A percentile compares a stretch with the other conserved stretches of the same genome.
Evolutionary conservation across 2,329 filamentous ascomycete species (phyloP).

Genomic region (Monilinia fructigena): DNA sequence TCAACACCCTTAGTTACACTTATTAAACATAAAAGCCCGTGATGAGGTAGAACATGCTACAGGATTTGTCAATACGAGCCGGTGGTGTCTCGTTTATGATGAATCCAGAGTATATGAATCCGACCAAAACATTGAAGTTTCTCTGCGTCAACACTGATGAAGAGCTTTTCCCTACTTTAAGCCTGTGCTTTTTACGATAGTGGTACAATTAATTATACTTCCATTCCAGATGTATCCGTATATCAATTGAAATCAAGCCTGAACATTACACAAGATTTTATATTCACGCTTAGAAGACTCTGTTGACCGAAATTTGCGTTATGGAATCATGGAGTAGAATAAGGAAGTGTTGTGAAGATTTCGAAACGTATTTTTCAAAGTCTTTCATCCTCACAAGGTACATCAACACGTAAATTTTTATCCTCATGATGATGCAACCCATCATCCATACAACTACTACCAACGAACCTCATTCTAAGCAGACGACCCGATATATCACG

Average conservation of each 20-base stretch:
- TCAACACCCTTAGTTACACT: neutral
- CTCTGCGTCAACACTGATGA: neutral
- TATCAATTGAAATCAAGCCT: neutral
- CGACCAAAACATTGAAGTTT: neutral
- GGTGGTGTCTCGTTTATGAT: accelerated
- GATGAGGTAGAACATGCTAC: neutral
- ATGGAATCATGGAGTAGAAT: neutral
- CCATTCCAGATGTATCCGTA: neutral
- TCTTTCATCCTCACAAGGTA: neutral
- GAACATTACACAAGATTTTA: neutral
- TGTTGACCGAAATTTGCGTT: neutral
- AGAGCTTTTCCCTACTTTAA: neutral
- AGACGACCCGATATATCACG: neutral
- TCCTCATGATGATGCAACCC: neutral
- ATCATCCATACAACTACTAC: neutral
- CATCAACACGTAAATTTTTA: neutral
- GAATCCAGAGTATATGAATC: no score
- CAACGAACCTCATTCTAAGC: neutral
- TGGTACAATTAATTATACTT: neutral
- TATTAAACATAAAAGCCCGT: neutral
- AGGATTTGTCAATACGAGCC: neutral
- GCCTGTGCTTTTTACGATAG: neutral
- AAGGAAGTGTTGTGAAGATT: neutral
- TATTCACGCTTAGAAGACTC: neutral
- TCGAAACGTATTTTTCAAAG: neutral